These are phyloP conservation scores for Rauvolfia tetraphylla DNA, from an alignment of 257 asterid genomes.

Conservation along the genomic window DNA sequence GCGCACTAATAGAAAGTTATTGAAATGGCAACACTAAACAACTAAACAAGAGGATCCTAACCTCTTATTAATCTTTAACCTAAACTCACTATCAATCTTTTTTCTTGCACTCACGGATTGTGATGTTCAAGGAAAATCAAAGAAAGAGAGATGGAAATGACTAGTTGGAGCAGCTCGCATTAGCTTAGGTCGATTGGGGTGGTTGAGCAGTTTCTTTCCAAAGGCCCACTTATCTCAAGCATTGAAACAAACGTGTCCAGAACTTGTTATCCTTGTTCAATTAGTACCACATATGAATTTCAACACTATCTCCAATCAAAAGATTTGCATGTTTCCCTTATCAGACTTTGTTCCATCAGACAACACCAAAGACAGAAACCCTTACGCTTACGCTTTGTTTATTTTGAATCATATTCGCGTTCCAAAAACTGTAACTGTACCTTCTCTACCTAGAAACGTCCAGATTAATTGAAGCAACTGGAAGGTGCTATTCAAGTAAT, in stretches of 20 bases:
- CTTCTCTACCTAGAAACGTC: too few relatives aligned
- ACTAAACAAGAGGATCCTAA: too few relatives aligned
- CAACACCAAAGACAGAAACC: background rate
- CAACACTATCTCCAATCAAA: background rate
- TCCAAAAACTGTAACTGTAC: background rate
- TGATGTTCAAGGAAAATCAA: background rate
- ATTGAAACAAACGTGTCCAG: background rate
- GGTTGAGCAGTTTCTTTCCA: background rate
- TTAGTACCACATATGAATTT: background rate
- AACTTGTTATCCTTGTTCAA: background rate
- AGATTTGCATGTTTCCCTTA: background rate
- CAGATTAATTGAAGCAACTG: too few relatives aligned
- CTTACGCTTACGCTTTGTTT: background rate
- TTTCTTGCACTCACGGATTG: background rate
- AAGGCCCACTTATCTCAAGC: constrained; percentile 14
- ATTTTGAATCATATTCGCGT: background rate
- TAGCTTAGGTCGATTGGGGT: background rate
- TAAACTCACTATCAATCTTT: background rate
- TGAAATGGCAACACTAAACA: too few relatives aligned
- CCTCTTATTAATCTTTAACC: too few relatives aligned
- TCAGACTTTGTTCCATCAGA: background rate
- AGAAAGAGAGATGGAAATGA: background rate
- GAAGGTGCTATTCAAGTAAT: too few relatives aligned
- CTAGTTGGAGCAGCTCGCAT: background rate
- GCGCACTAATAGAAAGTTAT: too few relatives aligned